Base-by-base conservation (phyloP, 2,329 filamentous ascomycete genomes). In the Alternaria triticina region DNA sequence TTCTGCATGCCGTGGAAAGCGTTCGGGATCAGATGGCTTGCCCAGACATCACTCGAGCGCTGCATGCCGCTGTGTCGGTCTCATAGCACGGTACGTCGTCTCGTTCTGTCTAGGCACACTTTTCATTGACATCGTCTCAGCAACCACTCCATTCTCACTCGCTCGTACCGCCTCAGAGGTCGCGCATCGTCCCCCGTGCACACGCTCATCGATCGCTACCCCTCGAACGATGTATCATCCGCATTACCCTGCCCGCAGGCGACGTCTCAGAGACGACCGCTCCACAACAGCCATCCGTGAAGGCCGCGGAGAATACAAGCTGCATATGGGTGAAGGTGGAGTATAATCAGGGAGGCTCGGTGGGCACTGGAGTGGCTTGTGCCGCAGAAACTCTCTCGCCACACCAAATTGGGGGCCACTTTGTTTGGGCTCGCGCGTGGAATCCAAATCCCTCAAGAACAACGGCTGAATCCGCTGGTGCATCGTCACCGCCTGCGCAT, bases 401-500 rank as follows among this genome's bases (percentile, higher is more conserved):
- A 36, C 33, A 36, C 15, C 33, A 36, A 36, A n/a, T n/a, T 36
- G 33, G 33, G 30, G 33, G 15, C n/a, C 9, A 1, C 33, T 36
- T 36, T 36, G 15, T 36, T 36, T 36, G 33, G 8, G 7, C 15
- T 9, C 4, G 0, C 33, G 33, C 7, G 7, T 0, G 33, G 0
- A 9, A 36, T 0, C 3, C 33, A 36, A 36, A 0, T 9, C 2
- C 33, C n/a, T 1, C 0, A 0, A 36, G 33, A 2, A 36, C 33
- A 36, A 9, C 33, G 7, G 0, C 33, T 36, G 33, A 9, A 36
- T 36, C 33, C 0, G 33, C 33, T 36, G 33, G 33, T 36, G 33
- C 33, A 0, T 36, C 33, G 33, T 36, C 33, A 36, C 33, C 33
- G 0, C 13, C 33, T 36, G 33, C 7, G 33, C 33, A 36, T 36